These are phyloP conservation scores for Durusdinium trenchii DNA, from an alignment of 73 alveolate species.

Conservation along the genomic window DNA sequence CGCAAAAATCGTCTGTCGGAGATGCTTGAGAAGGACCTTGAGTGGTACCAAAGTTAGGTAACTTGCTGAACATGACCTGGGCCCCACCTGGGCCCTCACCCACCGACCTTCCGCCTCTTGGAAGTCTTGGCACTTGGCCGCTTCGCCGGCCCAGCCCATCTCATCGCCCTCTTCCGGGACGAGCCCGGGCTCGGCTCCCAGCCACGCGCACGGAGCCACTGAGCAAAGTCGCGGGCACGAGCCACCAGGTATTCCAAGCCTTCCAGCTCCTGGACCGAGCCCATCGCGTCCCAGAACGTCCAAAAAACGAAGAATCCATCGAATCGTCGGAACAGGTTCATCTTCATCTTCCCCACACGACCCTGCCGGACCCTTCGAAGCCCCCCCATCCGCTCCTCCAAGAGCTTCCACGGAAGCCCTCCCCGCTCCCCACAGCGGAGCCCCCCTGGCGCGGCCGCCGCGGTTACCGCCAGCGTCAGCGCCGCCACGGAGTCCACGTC, in stretches of 20 bases:
- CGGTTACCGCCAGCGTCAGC: slow-evolving; percentile 44
- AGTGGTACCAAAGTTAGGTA: too few species aligned
- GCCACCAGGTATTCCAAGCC: slow-evolving; percentile 58
- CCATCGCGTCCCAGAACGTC: too few species aligned
- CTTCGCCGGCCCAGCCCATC: neutral
- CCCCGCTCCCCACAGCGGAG: slow-evolving; percentile 17
- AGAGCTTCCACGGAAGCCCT: slow-evolving; percentile 62
- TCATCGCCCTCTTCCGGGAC: neutral
- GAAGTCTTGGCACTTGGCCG: slow-evolving; percentile 68
- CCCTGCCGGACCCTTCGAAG: neutral
- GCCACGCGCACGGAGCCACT: slow-evolving; percentile 22
- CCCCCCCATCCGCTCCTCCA: slow-evolving; percentile 36
- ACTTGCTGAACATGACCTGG: too few species aligned
- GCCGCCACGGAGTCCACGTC: slow-evolving; percentile 95
- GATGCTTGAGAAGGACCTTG: too few species aligned
- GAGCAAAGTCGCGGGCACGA: neutral
- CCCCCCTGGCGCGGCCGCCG: slow-evolving; percentile 96
- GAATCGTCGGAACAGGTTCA: too few species aligned
- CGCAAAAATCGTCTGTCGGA: too few species aligned
- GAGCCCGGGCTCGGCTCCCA: neutral
- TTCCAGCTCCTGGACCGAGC: slow-evolving; percentile 63
- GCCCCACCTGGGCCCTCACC: too few species aligned
- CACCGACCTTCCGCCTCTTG: neutral
- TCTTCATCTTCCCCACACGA: too few species aligned
- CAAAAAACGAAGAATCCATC: too few species aligned